These are phyloP conservation scores for Mycogone perniciosa DNA, from an alignment of 2,329 filamentous ascomycete species.

Conservation along the genomic window DNA sequence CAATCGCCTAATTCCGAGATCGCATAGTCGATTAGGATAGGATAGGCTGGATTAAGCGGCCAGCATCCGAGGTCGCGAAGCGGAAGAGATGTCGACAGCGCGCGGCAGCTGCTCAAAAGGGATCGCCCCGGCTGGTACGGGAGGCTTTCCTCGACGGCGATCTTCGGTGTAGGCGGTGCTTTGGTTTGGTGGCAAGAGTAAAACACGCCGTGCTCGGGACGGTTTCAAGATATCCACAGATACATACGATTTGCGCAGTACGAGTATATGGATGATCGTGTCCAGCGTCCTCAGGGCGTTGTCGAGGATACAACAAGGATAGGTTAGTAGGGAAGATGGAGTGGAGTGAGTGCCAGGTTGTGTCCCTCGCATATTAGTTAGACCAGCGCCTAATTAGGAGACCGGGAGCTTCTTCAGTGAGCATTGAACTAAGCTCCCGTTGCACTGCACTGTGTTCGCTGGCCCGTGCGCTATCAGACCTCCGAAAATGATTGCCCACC, in stretches of 20 bases:
- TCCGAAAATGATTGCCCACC: not conserved
- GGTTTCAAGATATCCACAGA: too few relatives aligned
- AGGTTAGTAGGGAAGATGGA: not conserved
- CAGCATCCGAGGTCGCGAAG: conserved; percentile 19
- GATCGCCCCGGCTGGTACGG: not conserved
- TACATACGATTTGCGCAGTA: too few relatives aligned
- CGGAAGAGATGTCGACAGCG: not conserved
- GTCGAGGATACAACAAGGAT: not conserved
- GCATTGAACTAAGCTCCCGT: not conserved
- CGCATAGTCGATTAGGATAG: conserved; percentile 25
- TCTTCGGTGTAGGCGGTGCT: not conserved
- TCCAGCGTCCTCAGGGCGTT: too few relatives aligned
- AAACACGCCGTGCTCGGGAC: too few relatives aligned
- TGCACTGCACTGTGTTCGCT: conserved; percentile 4
- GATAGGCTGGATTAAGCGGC: conserved; percentile 21
- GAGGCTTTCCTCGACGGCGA: not conserved
- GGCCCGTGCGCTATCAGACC: conserved; percentile 11
- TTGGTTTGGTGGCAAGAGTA: not conserved
- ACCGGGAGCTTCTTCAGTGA: conserved; percentile 5
- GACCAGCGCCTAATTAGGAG: conserved; percentile 6
- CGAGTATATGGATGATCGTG: too few relatives aligned
- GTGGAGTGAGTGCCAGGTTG: not conserved
- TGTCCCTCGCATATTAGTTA: not conserved
- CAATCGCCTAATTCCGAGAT: conserved; percentile 23
- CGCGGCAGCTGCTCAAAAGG: not conserved